Percentiles rank a stretch among this genome's conserved stretches.
Conservation (phyloP, 768 basidiomycete species). For the Leccinum olivaceopallidum region DNA sequence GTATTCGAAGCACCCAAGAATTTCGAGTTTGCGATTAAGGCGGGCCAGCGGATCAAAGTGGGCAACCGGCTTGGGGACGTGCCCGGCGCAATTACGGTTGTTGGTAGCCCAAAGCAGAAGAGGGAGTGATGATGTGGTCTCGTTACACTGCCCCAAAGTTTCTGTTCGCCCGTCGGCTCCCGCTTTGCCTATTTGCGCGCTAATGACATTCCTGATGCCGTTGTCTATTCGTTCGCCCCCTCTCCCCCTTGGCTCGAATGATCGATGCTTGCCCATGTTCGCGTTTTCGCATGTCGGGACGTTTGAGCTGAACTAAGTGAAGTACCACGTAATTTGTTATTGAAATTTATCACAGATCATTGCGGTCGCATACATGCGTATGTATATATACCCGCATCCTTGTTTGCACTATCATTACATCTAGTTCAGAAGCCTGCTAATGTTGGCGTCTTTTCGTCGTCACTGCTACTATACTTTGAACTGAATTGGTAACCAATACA, state of each 20-base stretch:
- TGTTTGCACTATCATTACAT: conserved; percentile 3
- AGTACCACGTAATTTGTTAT: conserved; percentile 3
- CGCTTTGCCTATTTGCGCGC: neutral
- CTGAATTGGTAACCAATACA: no score
- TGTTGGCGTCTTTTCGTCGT: no score
- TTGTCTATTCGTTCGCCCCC: neutral
- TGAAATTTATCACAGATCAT: conserved; percentile 12
- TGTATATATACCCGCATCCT: conserved; percentile 19
- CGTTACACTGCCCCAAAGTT: neutral
- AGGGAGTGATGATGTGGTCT: conserved; percentile 20
- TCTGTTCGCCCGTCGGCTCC: neutral
- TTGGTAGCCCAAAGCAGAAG: conserved; percentile 37
- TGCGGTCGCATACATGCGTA: conserved; percentile 1
- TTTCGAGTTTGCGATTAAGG: conserved; percentile 75
- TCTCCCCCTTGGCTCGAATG: neutral
- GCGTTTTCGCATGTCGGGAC: neutral
- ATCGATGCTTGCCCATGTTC: neutral
- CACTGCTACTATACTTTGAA: no score
- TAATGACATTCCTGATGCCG: neutral
- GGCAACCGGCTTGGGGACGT: conserved; percentile 78
- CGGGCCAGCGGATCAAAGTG: conserved; percentile 85
- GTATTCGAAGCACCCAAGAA: conserved; percentile 91
- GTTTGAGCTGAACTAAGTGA: neutral
- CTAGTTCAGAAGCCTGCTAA: neutral
- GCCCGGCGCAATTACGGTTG: conserved; percentile 14